Evolutionary conservation across 2,329 filamentous ascomycete species (phyloP).

Genomic region (Aspergillus amoenus): DNA sequence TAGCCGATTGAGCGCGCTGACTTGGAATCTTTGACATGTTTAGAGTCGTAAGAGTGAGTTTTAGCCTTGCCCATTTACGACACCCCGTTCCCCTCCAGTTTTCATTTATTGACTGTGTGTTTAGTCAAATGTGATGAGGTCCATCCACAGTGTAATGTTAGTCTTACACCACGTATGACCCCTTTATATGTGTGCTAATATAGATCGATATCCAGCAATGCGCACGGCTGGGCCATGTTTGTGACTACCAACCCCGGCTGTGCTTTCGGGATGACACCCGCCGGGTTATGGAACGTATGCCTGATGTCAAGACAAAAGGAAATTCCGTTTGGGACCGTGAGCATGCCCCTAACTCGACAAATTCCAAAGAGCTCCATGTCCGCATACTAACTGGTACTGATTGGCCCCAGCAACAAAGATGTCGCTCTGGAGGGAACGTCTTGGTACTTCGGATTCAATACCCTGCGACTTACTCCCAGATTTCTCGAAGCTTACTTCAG

Average conservation of each 20-base stretch:
- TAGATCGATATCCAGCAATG: conserved; percentile 46
- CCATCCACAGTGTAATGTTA: conserved; percentile 54
- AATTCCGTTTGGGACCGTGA: conserved; percentile 59
- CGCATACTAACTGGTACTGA: conserved; percentile 14
- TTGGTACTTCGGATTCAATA: conserved; percentile 27
- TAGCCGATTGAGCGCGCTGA: conserved; percentile 9
- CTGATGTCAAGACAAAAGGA: conserved; percentile 51
- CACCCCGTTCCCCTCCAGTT: background rate
- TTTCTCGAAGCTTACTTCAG: conserved; percentile 53
- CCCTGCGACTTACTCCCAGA: conserved; percentile 52
- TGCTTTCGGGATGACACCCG: conserved; percentile 56
- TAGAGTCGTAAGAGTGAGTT: conserved; percentile 45
- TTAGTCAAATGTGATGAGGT: conserved; percentile 58
- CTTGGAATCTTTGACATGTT: conserved; percentile 5
- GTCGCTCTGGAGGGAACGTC: conserved; percentile 25
- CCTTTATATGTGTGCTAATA: conserved; percentile 8
- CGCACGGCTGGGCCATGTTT: conserved; percentile 54
- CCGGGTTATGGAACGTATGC: conserved; percentile 52
- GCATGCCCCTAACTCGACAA: conserved; percentile 20
- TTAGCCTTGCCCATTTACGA: background rate
- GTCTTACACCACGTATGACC: conserved; percentile 7
- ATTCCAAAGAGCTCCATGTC: background rate
- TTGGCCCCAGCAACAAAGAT: conserved; percentile 27
- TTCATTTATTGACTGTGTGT: background rate
- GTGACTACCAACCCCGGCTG: conserved; percentile 59